Base-by-base conservation (phyloP, 352 stramenopile genomes). In the Globisporangium cylindrosporum region DNA sequence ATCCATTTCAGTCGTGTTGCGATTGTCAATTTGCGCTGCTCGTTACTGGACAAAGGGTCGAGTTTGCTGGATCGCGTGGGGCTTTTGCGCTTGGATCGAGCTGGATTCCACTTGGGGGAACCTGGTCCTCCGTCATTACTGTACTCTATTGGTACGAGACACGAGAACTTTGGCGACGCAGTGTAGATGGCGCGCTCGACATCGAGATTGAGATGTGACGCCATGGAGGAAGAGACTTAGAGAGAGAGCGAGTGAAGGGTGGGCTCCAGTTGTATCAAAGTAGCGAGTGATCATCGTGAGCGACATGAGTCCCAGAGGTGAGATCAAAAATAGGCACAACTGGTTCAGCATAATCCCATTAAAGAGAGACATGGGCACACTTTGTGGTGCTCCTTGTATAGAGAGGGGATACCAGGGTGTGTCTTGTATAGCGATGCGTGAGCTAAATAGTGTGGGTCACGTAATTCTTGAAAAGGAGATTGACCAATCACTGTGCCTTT, bases 1-100 rank as follows among this genome's bases (percentile, higher is more conserved):
- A 56, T 59, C 60, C 60, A 66, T 46, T 49, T 66, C 43, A 27
- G 7, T 3, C n/a, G 46, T 5, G 48, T 66, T 12, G 60, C 48
- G 7, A 25, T 9, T 24, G 51, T 57, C 51, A 25, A 57, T 15
- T 32, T 56, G 22, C n/a, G n/a, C 25, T 57, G 24, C 24, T 25
- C 25, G 12, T 24, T 25, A 9, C 10, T 57, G 51, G 3, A 57
- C 22, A 57, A 27, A 1, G 51, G 51, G 4, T 57, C 51, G 4
- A 57, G 51, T 57, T 57, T 57, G 51, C 22, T 57, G 9, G 22
- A 5, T 9, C 51, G 51, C 22, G 22, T 57, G 51, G 51, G 22
- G 22, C 51, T 57, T 15, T 57, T 57, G 5, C n/a, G 22, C 22
- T 32, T 56, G 49, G n/a, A 29, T 6, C 20, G 49, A 7, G 29